Evolutionary conservation across 768 basidiomycete species (phyloP).

Genomic region (Postia placenta): DNA sequence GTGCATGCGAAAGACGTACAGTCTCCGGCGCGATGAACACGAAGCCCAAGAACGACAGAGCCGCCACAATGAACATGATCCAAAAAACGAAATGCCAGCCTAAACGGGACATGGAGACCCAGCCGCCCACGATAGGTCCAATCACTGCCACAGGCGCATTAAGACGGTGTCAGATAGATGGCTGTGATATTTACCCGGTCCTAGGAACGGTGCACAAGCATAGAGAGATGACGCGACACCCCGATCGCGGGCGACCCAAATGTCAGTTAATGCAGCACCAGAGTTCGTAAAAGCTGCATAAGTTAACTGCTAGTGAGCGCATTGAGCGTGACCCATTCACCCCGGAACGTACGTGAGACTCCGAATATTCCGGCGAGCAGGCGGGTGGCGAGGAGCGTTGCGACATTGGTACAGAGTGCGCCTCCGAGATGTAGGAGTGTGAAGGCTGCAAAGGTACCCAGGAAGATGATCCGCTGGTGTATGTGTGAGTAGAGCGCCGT

Average conservation of each 20-base stretch:
- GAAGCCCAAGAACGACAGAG: constrained; percentile 36
- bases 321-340: not conserved
- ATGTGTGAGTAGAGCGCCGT: too few species aligned
- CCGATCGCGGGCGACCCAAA: constrained; percentile 54
- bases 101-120: constrained; percentile 40
- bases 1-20: constrained; percentile 23
- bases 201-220: constrained; percentile 51
- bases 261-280: constrained; percentile 51
- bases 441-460: constrained; percentile 45
- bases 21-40: constrained; percentile 53
- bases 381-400: constrained; percentile 44
- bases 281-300: constrained; percentile 51
- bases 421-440: constrained; percentile 50
- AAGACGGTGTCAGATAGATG: not conserved
- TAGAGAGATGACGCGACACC: constrained; percentile 56
- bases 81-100: constrained; percentile 64
- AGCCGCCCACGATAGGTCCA: constrained; percentile 68
- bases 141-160: constrained; percentile 46
- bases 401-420: constrained; percentile 41
- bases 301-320: not conserved
- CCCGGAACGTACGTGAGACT: constrained; percentile 39
- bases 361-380: constrained; percentile 55
- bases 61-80: constrained; percentile 54
- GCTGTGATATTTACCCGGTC: constrained; percentile 45
- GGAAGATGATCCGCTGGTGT: constrained; percentile 44